These are phyloP conservation scores for Aspergillus bombycis DNA, from an alignment of 2,329 filamentous ascomycete species.

Conservation along the genomic window DNA sequence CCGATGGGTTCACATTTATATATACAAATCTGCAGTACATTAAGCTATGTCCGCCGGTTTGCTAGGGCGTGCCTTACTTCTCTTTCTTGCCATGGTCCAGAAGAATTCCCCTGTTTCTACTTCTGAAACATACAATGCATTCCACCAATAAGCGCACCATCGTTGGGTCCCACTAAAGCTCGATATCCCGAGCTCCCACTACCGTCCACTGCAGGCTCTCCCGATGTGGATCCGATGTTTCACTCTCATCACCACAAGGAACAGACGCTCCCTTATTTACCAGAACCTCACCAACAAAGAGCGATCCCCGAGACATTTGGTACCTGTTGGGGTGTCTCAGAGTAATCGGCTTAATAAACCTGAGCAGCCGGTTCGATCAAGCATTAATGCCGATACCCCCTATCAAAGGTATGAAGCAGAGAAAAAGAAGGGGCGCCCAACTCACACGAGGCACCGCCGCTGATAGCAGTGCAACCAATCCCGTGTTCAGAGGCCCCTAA, in stretches of 20 bases:
- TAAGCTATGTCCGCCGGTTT: background rate
- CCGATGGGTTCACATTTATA: background rate
- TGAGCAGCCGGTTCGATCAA: background rate
- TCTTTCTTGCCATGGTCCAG: background rate
- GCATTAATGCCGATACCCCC: background rate
- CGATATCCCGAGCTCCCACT: background rate
- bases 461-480: too few relatives aligned
- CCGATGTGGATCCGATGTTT: background rate
- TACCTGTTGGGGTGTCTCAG: background rate
- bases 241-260: background rate
- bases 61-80: background rate
- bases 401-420: background rate
- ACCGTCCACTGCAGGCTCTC: background rate
- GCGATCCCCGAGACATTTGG: background rate
- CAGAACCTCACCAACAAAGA: background rate
- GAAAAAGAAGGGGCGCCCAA: too few relatives aligned
- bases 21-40: background rate
- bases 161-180: background rate
- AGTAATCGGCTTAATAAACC: background rate
- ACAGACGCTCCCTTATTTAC: too few relatives aligned
- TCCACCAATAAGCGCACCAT: background rate
- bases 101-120: background rate
- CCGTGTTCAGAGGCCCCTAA: background rate
- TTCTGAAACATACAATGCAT: background rate
- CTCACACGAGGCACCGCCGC: too few relatives aligned